Conservation (phyloP, 2,329 filamentous ascomycete species). For the Aspergillus neoniger region DNA sequence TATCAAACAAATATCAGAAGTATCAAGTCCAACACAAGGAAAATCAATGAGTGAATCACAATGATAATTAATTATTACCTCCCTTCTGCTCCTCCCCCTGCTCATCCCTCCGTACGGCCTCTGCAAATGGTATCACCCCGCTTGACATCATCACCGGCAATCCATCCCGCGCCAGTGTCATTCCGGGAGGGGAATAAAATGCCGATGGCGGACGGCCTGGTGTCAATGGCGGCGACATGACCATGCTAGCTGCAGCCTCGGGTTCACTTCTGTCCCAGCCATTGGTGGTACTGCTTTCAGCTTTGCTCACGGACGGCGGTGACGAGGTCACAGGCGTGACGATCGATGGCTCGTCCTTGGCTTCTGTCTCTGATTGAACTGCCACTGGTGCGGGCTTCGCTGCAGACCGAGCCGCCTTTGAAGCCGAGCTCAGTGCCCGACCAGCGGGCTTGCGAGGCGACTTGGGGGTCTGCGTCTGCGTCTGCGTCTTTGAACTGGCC, state of each 20-base stretch:
- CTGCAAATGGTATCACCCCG: conserved; percentile 45
- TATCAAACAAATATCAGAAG: conserved; percentile 14
- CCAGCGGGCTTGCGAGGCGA: conserved; percentile 34
- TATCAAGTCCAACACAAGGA: neutral
- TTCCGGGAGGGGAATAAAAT: conserved; percentile 33
- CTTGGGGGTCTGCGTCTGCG: conserved; percentile 11
- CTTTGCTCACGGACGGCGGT: neutral
- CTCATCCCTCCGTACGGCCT: neutral
- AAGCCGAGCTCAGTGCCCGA: conserved; percentile 2
- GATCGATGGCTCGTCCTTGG: neutral
- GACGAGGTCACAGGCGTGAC: conserved; percentile 13
- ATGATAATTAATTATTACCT: neutral
- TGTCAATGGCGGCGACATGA: conserved; percentile 31
- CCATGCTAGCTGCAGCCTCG: conserved; percentile 1
- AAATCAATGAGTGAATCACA: neutral
- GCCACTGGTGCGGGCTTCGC: conserved; percentile 1
- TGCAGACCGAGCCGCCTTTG: conserved; percentile 13
- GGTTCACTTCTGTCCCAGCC: conserved; percentile 8
- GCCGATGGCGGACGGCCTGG: conserved; percentile 24
- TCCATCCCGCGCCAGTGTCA: conserved; percentile 40
- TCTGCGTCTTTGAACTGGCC: conserved; percentile 16
- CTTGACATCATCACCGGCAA: conserved; percentile 54
- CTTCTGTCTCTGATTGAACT: neutral
- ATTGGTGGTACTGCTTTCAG: neutral
- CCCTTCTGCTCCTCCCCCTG: neutral